These are phyloP conservation scores for Pichia insulana DNA, from an alignment of 805 yeast species.

Conservation along the genomic window DNA sequence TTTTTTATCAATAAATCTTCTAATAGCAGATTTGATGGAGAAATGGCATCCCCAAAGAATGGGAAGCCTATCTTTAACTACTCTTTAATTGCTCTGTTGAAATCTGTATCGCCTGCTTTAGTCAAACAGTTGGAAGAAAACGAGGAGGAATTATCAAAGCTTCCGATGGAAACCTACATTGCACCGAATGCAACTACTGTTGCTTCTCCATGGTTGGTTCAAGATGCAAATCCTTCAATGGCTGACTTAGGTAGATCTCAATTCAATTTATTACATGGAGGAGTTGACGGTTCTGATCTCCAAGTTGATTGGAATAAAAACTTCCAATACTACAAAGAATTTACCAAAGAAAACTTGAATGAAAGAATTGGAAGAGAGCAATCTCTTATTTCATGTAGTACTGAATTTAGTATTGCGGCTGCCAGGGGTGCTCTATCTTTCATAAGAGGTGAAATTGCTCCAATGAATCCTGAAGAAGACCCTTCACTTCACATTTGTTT, in stretches of 20 bases:
- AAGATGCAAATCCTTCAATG: constrained; percentile 11
- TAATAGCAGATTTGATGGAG: constrained; percentile 60
- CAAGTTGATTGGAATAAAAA: constrained; percentile 87
- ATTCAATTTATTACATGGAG: constrained; percentile 41
- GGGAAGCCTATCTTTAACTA: constrained; percentile 29
- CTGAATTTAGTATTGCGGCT: constrained; percentile 71
- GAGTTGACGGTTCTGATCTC: constrained; percentile 50
- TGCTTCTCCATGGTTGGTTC: constrained; percentile 73
- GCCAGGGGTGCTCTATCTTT: constrained; percentile 73
- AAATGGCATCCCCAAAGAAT: constrained; percentile 26
- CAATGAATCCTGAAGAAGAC: constrained; percentile 76
- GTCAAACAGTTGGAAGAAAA: constrained; percentile 42
- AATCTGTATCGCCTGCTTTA: constrained; percentile 58
- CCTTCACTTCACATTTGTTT: constrained; percentile 57
- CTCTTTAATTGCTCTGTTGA: constrained; percentile 53
- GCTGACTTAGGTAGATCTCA: constrained; percentile 61
- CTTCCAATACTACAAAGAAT: constrained; percentile 71
- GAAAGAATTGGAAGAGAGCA: constrained; percentile 73
- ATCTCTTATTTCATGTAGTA: constrained; percentile 57
- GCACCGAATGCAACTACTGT: constrained; percentile 55
- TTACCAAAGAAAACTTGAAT: constrained; percentile 43
- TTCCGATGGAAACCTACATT: constrained; percentile 47
- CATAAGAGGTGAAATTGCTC: constrained; percentile 59
- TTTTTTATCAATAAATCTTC: constrained; percentile 71
- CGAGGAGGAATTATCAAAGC: constrained; percentile 33